These are phyloP conservation scores for Wickerhamiella slavikovae DNA, from an alignment of 805 yeast genomes.

Conservation along the genomic window DNA sequence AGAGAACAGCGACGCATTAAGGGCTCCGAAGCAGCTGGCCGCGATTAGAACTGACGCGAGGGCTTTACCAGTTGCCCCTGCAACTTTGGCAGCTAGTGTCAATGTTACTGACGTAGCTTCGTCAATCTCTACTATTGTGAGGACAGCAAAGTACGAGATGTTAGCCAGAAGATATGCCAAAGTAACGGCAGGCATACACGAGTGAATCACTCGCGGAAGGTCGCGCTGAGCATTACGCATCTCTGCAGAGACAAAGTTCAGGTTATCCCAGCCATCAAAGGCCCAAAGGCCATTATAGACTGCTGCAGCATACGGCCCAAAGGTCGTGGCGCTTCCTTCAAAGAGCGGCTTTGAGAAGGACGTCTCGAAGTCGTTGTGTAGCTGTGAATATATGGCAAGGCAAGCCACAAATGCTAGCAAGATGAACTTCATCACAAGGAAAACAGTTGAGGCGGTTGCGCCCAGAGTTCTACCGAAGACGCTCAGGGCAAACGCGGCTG, in stretches of 20 bases:
- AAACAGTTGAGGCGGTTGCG: slow-evolving; percentile 16
- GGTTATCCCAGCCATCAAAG: slow-evolving; percentile 26
- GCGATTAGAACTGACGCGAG: slow-evolving; percentile 19
- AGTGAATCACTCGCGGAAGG: slow-evolving; percentile 20
- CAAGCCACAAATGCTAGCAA: slow-evolving; percentile 15
- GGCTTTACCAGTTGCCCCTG: slow-evolving; percentile 15
- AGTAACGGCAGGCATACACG: slow-evolving; percentile 22
- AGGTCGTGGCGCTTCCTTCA: slow-evolving; percentile 12
- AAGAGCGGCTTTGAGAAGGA: slow-evolving; percentile 12
- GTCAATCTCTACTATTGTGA: slow-evolving; percentile 35
- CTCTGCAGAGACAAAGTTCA: slow-evolving; percentile 23
- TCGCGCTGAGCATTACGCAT: slow-evolving; percentile 19
- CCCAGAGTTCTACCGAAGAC: slow-evolving; percentile 15
- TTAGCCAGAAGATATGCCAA: slow-evolving; percentile 19
- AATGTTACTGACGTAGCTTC: slow-evolving; percentile 19
- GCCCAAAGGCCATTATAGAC: slow-evolving; percentile 25
- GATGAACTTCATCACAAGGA: slow-evolving; percentile 18
- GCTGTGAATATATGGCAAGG: slow-evolving; percentile 13
- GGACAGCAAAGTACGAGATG: slow-evolving; percentile 37
- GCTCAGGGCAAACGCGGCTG: slow-evolving; percentile 13
- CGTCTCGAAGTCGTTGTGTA: slow-evolving; percentile 8
- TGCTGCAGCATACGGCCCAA: slow-evolving; percentile 19
- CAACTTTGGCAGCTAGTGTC: slow-evolving; percentile 15
- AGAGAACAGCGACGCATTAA: slow-evolving; percentile 21
- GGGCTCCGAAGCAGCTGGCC: slow-evolving; percentile 21